phyloP scores from a whole-genome alignment of 768 basidiomycete species.

The Pulveroboletus sp. region DNA sequence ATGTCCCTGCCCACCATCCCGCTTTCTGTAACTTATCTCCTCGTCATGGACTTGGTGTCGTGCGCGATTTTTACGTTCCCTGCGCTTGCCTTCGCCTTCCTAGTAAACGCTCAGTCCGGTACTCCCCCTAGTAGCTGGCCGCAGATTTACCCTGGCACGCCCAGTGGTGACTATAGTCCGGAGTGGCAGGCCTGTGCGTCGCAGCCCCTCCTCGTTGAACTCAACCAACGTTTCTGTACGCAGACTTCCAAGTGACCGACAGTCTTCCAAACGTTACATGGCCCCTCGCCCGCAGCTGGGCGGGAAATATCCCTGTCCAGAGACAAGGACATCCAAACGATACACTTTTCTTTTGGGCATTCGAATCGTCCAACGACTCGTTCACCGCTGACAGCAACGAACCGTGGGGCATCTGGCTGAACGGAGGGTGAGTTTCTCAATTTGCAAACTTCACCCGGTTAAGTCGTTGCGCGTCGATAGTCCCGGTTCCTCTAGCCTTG shows the following conservation, averaged over 20 bases:
- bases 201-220: not conserved
- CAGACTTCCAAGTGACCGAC: constrained; percentile 58
- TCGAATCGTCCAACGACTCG: constrained; percentile 53
- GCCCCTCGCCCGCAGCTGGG: constrained; percentile 46
- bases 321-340: constrained; percentile 57
- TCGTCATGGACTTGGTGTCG: constrained; percentile 19
- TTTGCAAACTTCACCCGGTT: not conserved
- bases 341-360: constrained; percentile 63
- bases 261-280: constrained; percentile 61
- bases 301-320: constrained; percentile 61
- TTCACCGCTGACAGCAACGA: constrained; percentile 42
- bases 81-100: constrained; percentile 1
- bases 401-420: constrained; percentile 73
- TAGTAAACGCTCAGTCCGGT: constrained; percentile 21
- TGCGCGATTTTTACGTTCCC: constrained; percentile 5
- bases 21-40: constrained; percentile 7
- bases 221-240: not conserved
- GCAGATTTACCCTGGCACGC: constrained; percentile 41
- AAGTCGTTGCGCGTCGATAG: constrained; percentile 25
- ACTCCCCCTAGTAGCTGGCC: constrained; percentile 34
- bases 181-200: constrained; percentile 61
- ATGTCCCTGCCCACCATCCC: not conserved
- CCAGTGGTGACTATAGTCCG: constrained; percentile 44
- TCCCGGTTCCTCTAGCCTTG: constrained; percentile 67
- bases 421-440: constrained; percentile 51